phyloP scores from a whole-genome alignment of 2,329 filamentous ascomycete species.

The Neopestalotiopsis rosae region DNA sequence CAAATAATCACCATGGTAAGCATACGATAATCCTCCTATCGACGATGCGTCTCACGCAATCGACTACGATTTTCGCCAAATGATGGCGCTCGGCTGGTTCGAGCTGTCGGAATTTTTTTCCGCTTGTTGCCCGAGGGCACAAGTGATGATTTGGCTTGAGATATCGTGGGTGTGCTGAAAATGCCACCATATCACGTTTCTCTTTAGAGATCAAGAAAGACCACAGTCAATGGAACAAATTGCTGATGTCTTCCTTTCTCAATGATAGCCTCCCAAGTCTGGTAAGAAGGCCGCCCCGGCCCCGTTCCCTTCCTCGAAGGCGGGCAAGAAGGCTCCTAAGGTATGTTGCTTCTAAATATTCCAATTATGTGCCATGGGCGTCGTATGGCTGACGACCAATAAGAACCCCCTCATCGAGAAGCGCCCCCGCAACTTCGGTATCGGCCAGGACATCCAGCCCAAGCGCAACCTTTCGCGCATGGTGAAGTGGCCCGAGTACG shows the following conservation, averaged over 20 bases:
- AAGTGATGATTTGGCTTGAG: conserved; percentile 73
- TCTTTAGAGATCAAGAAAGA: conserved; percentile 96
- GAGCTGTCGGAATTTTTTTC: conserved; percentile 40
- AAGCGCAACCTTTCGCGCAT: conserved; percentile 94
- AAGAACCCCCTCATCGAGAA: conserved; percentile 99
- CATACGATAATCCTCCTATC: conserved; percentile 42
- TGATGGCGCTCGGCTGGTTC: conserved; percentile 36
- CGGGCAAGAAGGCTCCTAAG: conserved; percentile 96
- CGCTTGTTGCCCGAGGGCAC: conserved; percentile 48
- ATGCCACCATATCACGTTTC: conserved; percentile 58
- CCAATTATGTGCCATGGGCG: background rate
- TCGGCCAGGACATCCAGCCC: conserved; percentile 98
- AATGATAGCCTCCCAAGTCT: conserved; percentile 99
- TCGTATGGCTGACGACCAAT: conserved; percentile 27
- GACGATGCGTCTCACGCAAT: conserved; percentile 29
- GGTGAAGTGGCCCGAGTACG: conserved; percentile 99
- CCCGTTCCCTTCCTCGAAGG: conserved; percentile 95
- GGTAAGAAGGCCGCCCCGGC: conserved; percentile 98
- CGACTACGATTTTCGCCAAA: conserved; percentile 30
- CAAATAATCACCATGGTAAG: conserved; percentile 68
- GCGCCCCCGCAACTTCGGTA: conserved; percentile 95
- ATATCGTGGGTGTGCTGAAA: conserved; percentile 47
- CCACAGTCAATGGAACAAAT: conserved; percentile 75
- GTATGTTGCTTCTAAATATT: conserved; percentile 59
- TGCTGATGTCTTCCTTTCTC: conserved; percentile 99